Conservation (phyloP, 139 green algal genomes). For the Diplosphaera chodatii region DNA sequence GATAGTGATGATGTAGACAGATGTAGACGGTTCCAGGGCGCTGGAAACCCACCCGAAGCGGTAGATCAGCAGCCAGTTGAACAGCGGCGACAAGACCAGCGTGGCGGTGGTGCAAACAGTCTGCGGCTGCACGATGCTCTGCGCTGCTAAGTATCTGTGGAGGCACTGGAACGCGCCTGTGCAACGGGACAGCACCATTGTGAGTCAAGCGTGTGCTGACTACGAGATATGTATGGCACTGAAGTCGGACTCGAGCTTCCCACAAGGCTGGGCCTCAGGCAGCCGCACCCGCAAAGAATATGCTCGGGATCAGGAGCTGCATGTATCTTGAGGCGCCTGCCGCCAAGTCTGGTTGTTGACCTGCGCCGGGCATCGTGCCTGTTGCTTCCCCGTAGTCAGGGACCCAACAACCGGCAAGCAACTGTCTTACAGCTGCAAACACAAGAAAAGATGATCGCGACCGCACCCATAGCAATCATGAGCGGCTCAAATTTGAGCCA, state of each 20-base stretch:
- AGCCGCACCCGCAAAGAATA: slow-evolving; percentile 18
- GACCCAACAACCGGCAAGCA: too few relatives aligned
- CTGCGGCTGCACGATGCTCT: slow-evolving; percentile 43
- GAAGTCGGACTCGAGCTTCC: too few relatives aligned
- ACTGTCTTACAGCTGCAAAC: too few relatives aligned
- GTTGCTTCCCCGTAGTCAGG: too few relatives aligned
- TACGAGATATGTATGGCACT: background rate
- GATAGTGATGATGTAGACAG: too few relatives aligned
- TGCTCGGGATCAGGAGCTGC: slow-evolving; percentile 20
- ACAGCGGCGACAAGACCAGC: slow-evolving; percentile 2
- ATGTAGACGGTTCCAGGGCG: too few relatives aligned
- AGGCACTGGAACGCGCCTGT: slow-evolving; percentile 22
- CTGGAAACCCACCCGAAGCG: background rate
- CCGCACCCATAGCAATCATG: slow-evolving; percentile 26
- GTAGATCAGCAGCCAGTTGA: slow-evolving; percentile 37
- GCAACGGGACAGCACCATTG: too few relatives aligned
- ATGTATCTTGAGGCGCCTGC: slow-evolving; percentile 32
- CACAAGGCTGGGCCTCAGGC: too few relatives aligned
- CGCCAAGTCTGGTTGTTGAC: slow-evolving; percentile 33
- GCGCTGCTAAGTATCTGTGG: slow-evolving; percentile 41
- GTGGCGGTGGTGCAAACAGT: slow-evolving; percentile 18
- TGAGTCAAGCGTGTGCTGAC: too few relatives aligned
- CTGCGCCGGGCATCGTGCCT: too few relatives aligned
- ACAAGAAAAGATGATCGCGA: background rate
- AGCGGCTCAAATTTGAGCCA: slow-evolving; percentile 38